Evolutionary conservation across 345 rosid species (phyloP), one percentile per base, ranked within the genome.

Genomic region (Hibiscus tridactylites): DNA sequence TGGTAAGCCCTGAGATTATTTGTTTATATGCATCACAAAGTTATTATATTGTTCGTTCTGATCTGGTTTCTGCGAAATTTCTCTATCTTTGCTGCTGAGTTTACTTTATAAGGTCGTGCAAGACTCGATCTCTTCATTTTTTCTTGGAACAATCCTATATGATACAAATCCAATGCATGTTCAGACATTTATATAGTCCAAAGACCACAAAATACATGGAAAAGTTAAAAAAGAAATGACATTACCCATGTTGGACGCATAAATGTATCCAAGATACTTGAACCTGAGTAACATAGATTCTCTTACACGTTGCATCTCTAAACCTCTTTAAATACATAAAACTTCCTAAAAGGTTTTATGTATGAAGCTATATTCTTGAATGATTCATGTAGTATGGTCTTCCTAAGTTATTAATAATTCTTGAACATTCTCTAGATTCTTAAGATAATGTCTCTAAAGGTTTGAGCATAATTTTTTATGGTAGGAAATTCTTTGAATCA

Each of bases 1-100:
- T 15, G 97, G 98, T 93, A 78, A 87, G 89, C 65, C 31, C 71
- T 56, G 15, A 52, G 74, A 52, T 74, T 53, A 28, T 33, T 28
- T 66, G 5, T 47, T 56, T 49, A 3, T 31, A 12, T 71, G 73
- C 47, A 35, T 54, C 9, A 6, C 0, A 5, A 31, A 28, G 19
- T 39, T 19, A 19, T 47, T 16, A 54, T 35, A 16, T 52, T 3
- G 0, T 53, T 31, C 28, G 4, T 53, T 31, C 11, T 17, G 19
- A 21, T 16, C 16, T 9, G 61, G 42, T 17, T 53, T 69, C 16
- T 29, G 47, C 29, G 5, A 28, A 31, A 29, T 67, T 52, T 52
- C 24, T 50, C 57, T 4, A 10, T 35, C 29, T 35, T 39, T 46
- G 66, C 7, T 35, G 17, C 29, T 64, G 37, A 72, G 16, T 49